Base-by-base conservation (phyloP, 169 alveolate species). In the Amoebophrya sp. region DNA sequence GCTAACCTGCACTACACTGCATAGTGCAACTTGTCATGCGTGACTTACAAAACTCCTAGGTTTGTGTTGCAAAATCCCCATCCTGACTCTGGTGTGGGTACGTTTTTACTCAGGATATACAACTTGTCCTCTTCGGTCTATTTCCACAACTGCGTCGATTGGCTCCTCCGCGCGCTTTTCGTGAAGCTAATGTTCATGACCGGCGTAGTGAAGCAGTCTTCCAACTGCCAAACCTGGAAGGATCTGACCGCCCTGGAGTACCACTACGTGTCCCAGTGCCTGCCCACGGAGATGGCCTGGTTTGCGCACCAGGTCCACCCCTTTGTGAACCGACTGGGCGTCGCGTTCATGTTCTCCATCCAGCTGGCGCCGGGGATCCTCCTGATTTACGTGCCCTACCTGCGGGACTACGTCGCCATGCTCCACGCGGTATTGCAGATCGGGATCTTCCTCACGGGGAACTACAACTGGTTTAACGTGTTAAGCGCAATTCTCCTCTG, bases 151-250 rank as follows among this genome's bases (percentile, higher is more conserved):
- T 7, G 12, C 10, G 12, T 7, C 83, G 83, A 66, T 25, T 66
- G 12, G 12, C 83, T 66, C 32, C 10, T 66, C 35, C 83, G 83
- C 39, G 83, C 35, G 83, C 83, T 66, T 25, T 66, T 66, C 83
- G 83, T 66, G 35, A 66, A 66, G 83, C 83, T 66, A 3, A 66
- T 66, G 83, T 66, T 66, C 83, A 66, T 66, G 83, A 66, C 83
- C 32, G 83, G 83, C 35, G 35, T 66, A 0, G 83, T 66, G 83
- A 66, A 66, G 18, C 12, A 12, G 35, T 7, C 35, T 3, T 66
- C 83, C 35, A 25, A 25, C 83, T 66, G 83, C 35, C 35, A 18
- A 0, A 66, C 83, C 10, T 66, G 83, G 83, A n/a, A n/a, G 38
- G 18, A 66, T n/a, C 83, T 66, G 35, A 66, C 83, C 39, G 83